Evolutionary conservation across 208 protist genomes (phyloP), one percentile per base, ranked within the genome.

Genomic region (Leptomonas seymouri): DNA sequence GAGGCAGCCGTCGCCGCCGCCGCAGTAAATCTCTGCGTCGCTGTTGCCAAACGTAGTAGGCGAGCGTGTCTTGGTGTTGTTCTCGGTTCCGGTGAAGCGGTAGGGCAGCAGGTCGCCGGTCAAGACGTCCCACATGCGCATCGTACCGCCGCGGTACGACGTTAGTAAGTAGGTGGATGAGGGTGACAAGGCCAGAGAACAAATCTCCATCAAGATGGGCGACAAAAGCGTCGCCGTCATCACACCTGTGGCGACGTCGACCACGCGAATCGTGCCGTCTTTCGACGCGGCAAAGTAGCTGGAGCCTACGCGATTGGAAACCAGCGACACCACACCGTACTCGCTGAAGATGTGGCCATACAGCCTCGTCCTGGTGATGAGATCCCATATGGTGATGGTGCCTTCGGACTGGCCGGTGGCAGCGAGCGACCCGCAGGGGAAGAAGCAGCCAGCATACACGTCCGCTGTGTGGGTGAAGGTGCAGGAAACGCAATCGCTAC

Each of bases 401-500:
- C 91, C 91, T 20, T 96, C 86, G 0, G 91, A 92, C 8, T 89
- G 77, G 11, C 91, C 91, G 9, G 91, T 90, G 54, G 84, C 79
- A 16, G 88, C 78, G 41, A 92, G 78, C 20, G 78, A 87, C 23
- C 88, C 87, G 60, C 82, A 93, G 2, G 91, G 83, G 63, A 92
- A 91, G 30, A 93, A 81, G 62, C 84, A 91, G 62, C 84, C 78
- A 3, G 84, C 83, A 49, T 82, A 84, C n/a, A 93, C 82, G 28
- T 93, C 88, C 6, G 82, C 74, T 12, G 62, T 70, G 67, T 93
- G 87, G 18, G 65, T 61, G 62, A 96, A 86, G 34, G 78, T 69
- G 70, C 86, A 81, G 18, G 73, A 65, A 9, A 85, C 73, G 21
- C 44, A 34, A 31, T 78, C 71, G 41, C 14, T 8, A 2, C 36